A percentile compares a stretch with the other conserved stretches of the same genome.
Conservation (phyloP, 1,139 yeast species). For the Suhomyces choctaworum region DNA sequence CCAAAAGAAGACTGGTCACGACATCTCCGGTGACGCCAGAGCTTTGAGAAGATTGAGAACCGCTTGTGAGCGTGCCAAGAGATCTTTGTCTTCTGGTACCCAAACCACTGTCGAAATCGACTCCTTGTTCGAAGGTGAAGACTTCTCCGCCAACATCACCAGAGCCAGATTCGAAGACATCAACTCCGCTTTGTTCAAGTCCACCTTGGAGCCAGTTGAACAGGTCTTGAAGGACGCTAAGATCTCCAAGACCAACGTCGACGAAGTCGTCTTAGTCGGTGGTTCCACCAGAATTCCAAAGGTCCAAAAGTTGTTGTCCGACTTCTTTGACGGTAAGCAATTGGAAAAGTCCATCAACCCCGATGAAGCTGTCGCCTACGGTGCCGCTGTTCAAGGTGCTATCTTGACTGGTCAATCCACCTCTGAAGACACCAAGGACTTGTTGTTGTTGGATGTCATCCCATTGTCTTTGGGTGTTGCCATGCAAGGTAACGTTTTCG, state of each 20-base stretch:
- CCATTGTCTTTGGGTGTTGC: constrained; percentile 99
- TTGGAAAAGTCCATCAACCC: constrained; percentile 97
- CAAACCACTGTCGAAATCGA: constrained; percentile 97
- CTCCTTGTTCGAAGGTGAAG: constrained; percentile 94
- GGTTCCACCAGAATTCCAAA: constrained; percentile 99
- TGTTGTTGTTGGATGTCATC: constrained; percentile 95
- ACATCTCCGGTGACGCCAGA: constrained; percentile 88
- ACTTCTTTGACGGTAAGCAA: constrained; percentile 98
- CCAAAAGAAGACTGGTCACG: constrained; percentile 96
- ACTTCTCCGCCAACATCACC: constrained; percentile 94
- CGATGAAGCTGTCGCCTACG: constrained; percentile 98
- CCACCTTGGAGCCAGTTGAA: constrained; percentile 96
- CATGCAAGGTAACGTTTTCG: constrained; percentile 99
- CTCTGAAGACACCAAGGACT: constrained; percentile 95
- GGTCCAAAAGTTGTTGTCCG: constrained; percentile 95
- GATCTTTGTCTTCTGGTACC: constrained; percentile 95
- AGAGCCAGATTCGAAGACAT: constrained; percentile 99
- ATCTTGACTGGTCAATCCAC: constrained; percentile 97
- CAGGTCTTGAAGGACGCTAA: constrained; percentile 96
- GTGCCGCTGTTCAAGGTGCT: constrained; percentile 99
- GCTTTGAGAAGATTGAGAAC: constrained; percentile 98
- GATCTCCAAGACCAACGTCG: constrained; percentile 82
- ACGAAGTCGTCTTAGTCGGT: constrained; percentile 98
- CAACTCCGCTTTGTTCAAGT: constrained; percentile 92
- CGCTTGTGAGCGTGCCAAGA: constrained; percentile 99